Evolutionary conservation across 169 alveolate species (phyloP).

Genomic region (Plasmodium knowlesi): DNA sequence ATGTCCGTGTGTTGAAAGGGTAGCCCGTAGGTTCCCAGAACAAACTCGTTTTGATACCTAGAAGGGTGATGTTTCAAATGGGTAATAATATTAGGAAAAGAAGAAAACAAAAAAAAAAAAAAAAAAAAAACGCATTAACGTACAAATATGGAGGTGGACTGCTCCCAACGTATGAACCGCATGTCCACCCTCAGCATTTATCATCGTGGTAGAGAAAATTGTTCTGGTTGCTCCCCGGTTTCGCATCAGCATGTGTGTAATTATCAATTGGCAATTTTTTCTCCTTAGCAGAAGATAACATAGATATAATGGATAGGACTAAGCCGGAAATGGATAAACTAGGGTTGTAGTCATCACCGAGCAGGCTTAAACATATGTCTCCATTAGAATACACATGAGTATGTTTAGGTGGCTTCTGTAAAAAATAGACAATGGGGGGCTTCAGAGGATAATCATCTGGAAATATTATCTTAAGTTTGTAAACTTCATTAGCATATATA

Average conservation of each 20-base stretch:
- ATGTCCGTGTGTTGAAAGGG: neutral
- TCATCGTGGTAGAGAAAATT: conserved; percentile 72
- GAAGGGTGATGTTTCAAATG: neutral
- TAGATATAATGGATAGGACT: conserved; percentile 85
- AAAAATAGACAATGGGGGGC: conserved; percentile 88
- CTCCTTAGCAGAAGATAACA: conserved; percentile 88
- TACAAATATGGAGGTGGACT: neutral
- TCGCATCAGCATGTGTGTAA: conserved; percentile 78
- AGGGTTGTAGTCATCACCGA: conserved; percentile 89
- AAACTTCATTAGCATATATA: conserved; percentile 84
- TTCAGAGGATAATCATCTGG: conserved; percentile 89
- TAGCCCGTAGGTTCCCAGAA: neutral
- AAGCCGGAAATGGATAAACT: conserved; percentile 85
- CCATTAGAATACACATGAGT: conserved; percentile 90
- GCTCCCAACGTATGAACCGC: neutral
- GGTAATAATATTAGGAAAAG: neutral
- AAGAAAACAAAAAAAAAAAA: neutral
- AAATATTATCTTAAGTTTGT: conserved; percentile 83
- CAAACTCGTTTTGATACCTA: neutral
- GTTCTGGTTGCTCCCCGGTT: conserved; percentile 71
- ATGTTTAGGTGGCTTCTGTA: conserved; percentile 87
- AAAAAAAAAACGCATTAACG: neutral
- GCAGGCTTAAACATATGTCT: conserved; percentile 86
- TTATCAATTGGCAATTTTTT: conserved; percentile 86
- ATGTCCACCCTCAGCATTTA: conserved; percentile 22